Percentiles rank a stretch among this genome's conserved stretches.
Conservation (phyloP, 495 filamentous ascomycete genomes). For the Annulohypoxylon nitens region DNA sequence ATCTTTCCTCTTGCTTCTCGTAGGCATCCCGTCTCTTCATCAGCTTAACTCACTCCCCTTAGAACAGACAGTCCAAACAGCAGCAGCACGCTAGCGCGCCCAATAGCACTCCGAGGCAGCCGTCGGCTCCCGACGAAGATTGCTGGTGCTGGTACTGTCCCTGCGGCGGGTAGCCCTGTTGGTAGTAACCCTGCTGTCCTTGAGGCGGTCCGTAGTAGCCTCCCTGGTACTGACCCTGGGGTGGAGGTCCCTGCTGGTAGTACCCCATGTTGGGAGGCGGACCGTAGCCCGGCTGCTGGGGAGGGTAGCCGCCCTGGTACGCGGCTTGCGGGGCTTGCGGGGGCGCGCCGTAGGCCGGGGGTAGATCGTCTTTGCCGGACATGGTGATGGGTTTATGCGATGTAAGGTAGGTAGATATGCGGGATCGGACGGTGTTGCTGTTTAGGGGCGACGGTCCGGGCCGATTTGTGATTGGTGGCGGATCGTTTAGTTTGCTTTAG, state of each 20-base stretch:
- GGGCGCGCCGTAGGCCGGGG: conserved; percentile 56
- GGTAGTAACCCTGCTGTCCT: conserved; percentile 18
- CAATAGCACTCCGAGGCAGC: conserved; percentile 54
- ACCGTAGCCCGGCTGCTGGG: conserved; percentile 42
- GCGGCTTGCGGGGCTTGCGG: conserved; percentile 50
- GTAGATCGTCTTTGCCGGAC: conserved; percentile 57
- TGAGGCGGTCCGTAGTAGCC: conserved; percentile 43
- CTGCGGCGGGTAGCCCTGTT: conserved; percentile 44
- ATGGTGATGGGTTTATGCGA: conserved; percentile 41
- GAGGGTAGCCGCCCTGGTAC: conserved; percentile 48
- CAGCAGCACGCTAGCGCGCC: conserved; percentile 63
- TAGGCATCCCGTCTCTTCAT: background rate
- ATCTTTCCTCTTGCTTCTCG: background rate
- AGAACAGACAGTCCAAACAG: conserved; percentile 63
- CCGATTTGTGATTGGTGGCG: background rate
- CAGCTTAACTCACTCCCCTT: conserved; percentile 17
- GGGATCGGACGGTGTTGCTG: background rate
- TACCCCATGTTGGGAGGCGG: conserved; percentile 59
- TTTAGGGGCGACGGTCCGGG: background rate
- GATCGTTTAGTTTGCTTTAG: background rate
- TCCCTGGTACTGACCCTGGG: conserved; percentile 23
- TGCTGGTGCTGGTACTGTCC: conserved; percentile 46
- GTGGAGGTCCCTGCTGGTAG: conserved; percentile 48
- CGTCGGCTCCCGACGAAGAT: conserved; percentile 28
- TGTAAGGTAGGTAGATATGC: background rate